Percentiles rank a stretch among this genome's conserved stretches.
phyloP scores from a whole-genome alignment of 495 filamentous ascomycete genomes.

The Lasiosphaeria ovina region DNA sequence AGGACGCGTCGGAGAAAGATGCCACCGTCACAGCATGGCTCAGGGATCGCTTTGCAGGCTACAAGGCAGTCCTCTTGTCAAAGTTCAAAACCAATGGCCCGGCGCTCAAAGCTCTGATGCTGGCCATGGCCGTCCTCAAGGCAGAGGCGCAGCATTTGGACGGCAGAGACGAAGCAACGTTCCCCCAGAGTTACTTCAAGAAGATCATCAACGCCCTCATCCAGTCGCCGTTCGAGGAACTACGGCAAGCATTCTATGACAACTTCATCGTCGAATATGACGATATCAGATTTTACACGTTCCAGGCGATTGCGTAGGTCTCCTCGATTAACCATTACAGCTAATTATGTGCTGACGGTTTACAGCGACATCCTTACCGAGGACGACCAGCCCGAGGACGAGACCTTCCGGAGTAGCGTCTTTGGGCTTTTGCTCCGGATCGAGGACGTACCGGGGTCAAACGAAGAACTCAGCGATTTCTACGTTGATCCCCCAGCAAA shows the following conservation, averaged over 20 bases:
- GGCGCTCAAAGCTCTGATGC: conserved; percentile 61
- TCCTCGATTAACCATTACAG: background rate
- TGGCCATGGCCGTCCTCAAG: conserved; percentile 82
- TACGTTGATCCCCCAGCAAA: conserved; percentile 54
- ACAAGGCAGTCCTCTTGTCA: conserved; percentile 53
- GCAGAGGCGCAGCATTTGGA: conserved; percentile 64
- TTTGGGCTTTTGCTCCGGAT: conserved; percentile 65
- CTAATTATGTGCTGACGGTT: conserved; percentile 15
- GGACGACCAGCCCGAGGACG: conserved; percentile 37
- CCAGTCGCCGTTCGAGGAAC: conserved; percentile 51
- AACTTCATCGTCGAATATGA: conserved; percentile 77
- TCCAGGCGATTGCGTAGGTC: conserved; percentile 65
- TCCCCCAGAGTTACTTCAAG: conserved; percentile 61
- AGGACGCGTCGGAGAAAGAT: conserved; percentile 67
- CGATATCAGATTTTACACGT: conserved; percentile 81
- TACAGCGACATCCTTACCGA: conserved; percentile 38
- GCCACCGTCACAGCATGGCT: conserved; percentile 75
- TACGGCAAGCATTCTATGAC: conserved; percentile 67
- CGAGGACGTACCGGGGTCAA: conserved; percentile 59
- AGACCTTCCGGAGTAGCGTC: conserved; percentile 48
- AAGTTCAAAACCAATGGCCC: conserved; percentile 55
- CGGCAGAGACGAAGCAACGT: conserved; percentile 59
- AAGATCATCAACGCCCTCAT: conserved; percentile 63
- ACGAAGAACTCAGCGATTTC: conserved; percentile 65
- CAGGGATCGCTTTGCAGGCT: conserved; percentile 68